Base-by-base conservation (phyloP, 352 stramenopile genomes). In the Phytophthora quininea region DNA sequence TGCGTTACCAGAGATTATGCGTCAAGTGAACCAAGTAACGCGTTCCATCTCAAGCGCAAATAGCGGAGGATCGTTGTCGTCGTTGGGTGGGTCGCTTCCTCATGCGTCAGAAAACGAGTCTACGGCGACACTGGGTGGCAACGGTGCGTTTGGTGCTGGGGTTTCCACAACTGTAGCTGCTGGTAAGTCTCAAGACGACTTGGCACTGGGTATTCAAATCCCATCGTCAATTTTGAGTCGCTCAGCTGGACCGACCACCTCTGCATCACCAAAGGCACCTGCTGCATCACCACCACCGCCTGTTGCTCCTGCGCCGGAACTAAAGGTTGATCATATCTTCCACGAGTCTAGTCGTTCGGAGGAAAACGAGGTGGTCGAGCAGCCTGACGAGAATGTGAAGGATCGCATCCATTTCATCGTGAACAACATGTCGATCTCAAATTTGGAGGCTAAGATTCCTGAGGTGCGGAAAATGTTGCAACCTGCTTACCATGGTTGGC, bases 401-500 rank as follows among this genome's bases (percentile, higher is more conserved):
- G 97, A 99, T 74, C 85, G 97, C n/a, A 97, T 99, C 64, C 96
- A 99, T 73, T 99, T 99, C 67, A 96, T 99, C 19, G 97, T 99
- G 69, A 99, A 99, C 82, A 99, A 99, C 74, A 95, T 99, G 74
- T 98, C 97, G 48, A 95, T 97, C 55, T 97, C 88, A 29, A 99
- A 99, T 72, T 78, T 99, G 24, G 96, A 99, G 53, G 84, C 84
- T 31, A 99, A 99, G 80, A 97, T 98, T 30, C 82, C 95, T 19
- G 97, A 99, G 63, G 84, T 99, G 40, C 96, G 93, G 48, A 95
- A 98, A 42, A 90, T 99, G 69, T 71, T 99, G 29, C 67, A 98
- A 29, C 85, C 93, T 54, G 84, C 88, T 54, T 97, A 98, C 76
- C 98, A 99, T 77, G 82, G 83, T 19, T 99, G 98, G 98, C 92